Evolutionary conservation across 129 eudicot species (phyloP), one percentile per base, ranked within the genome.

Genomic region (Flaveria trinervia): DNA sequence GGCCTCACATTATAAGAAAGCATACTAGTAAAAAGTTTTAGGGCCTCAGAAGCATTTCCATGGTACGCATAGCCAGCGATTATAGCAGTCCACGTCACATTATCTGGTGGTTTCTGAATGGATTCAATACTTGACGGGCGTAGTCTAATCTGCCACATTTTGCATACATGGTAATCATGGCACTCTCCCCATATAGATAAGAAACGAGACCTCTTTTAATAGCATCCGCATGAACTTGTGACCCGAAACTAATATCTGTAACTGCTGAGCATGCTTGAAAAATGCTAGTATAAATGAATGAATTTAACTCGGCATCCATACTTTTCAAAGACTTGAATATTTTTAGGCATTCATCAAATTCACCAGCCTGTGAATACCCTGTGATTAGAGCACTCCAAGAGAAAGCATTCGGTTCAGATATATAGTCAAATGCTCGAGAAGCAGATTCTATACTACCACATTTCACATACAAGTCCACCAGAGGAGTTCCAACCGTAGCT

Each of bases 41-140:
- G 49, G 18, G 89, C 87, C 8, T 72, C 84, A 10, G 57, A n/a
- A 46, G 89, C 89, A 28, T 88, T 83, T 28, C 89, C 92, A 61
- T 70, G 89, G 77, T 77, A 61, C 28, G 92, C 87, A 86, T 80
- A 85, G 0, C 86, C 90, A 6, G 88, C 88, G 4, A 86, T 88
- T 39, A 79, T 83, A 52, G 90, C 88, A 6, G 90, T 86, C 88
- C 88, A 88, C 2, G 82, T 79, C 46, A 86, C 79, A 14, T 79
- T 83, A 41, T 88, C 93, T 3, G 45, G 3, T 36, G 80, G 78
- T 48, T 68, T 79, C 68, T 79, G 51, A 80, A 86, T 79, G 10
- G 48, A 48, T 9, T 71, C 62, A 65, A 88, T 17, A 86, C 86
- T 77, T 64, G 54, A 14, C 30, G 74, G 2, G 87, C 90, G 26